Conservation (phyloP, 345 rosid genomes). For the Aethionema arabicum region DNA sequence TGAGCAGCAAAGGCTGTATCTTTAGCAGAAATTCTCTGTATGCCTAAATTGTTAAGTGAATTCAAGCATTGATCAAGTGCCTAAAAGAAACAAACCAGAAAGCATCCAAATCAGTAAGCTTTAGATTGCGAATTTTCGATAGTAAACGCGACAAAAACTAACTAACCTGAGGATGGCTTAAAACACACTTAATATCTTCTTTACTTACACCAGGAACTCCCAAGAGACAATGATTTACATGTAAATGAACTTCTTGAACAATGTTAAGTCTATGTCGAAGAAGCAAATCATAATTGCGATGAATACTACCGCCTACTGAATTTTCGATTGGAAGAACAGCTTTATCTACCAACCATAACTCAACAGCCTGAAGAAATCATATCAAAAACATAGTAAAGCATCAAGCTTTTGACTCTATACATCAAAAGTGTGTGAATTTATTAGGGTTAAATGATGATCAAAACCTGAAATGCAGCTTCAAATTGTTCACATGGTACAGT, state of each 20-base stretch:
- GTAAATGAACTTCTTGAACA: constrained; percentile 83
- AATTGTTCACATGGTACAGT: constrained; percentile 87
- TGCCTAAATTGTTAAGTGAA: constrained; percentile 57
- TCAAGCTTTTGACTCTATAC: not conserved
- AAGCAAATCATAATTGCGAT: constrained; percentile 89
- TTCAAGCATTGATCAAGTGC: constrained; percentile 81
- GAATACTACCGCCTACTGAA: constrained; percentile 92
- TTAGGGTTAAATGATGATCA: constrained; percentile 14
- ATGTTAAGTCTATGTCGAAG: constrained; percentile 95
- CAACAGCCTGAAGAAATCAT: constrained; percentile 73
- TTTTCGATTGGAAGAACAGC: constrained; percentile 92
- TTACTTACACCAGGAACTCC: constrained; percentile 67
- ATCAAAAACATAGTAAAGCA: constrained; percentile 19
- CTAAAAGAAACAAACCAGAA: constrained; percentile 39
- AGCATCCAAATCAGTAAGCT: constrained; percentile 16
- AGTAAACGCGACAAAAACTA: not conserved
- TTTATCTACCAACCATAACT: constrained; percentile 86
- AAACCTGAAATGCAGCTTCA: constrained; percentile 85
- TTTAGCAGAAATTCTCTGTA: constrained; percentile 54
- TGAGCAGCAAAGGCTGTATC: constrained; percentile 92
- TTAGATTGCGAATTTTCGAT: not conserved
- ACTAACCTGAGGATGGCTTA: constrained; percentile 90
- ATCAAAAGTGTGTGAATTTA: constrained; percentile 1
- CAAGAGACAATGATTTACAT: constrained; percentile 80
- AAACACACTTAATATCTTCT: constrained; percentile 68